Evolutionary conservation across 768 basidiomycete genomes (phyloP), one percentile per base, ranked within the genome.

Genomic region (Suillus tomentosus): DNA sequence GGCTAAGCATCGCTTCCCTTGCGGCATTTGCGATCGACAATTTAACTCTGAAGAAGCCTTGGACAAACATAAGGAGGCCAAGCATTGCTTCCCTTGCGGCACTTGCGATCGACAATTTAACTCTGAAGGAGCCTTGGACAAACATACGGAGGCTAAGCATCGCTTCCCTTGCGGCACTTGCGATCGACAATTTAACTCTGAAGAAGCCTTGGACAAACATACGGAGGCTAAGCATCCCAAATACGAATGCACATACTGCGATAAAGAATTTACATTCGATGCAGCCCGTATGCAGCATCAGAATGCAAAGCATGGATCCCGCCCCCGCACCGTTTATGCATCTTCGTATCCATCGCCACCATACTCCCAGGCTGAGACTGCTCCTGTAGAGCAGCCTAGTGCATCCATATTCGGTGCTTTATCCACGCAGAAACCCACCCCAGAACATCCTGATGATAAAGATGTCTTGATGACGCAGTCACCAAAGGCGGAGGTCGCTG

Each of bases 41-140:
- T 36, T 36, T 8, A 7, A 8, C 36, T 36, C 36, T 8, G 8
- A 36, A 9, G 36, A 2, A 7, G 36, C 36, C 36, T 9, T 36
- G 36, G 36, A 9, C 9, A 1, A 7, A 36, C 36, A 36, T 36
- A 9, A 15, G 5, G 3, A 13, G 1, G 57, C 62, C 6, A 62
- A 66, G 22, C 72, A 73, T 50, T 19, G 22, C 1, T 5, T 60
- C 15, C 36, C 0, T 24, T 69, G 66, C 61, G 43, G 64, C 22
- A 6, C 27, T 55, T 65, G 61, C 39, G 24, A 62, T 19, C 34
- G 42, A 10, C 43, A 55, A 9, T 72, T 72, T 54, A 2, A 31
- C 3, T 62, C n/a, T n/a, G n/a, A n/a, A n/a, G n/a, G n/a, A n/a
- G n/a, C n/a, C n/a, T n/a, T n/a, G n/a, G n/a, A n/a, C n/a, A n/a